Evolutionary conservation across 176 grass and related monocot genomes (phyloP), one percentile per base, ranked within the genome.

Genomic region (Dendrocalamus sinicus): DNA sequence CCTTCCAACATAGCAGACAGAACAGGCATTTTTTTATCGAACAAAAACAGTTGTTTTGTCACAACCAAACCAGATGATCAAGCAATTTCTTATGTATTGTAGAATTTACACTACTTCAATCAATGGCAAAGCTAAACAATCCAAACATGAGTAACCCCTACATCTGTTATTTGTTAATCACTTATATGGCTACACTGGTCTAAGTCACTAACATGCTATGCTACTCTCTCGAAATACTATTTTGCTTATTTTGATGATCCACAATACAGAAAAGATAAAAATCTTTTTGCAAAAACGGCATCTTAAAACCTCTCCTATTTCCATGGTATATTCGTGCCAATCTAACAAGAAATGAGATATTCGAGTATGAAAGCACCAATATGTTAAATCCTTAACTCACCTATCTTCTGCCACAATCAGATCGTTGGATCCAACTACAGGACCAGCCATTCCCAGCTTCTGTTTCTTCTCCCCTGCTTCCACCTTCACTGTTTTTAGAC

Each of bases 391-490:
- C 23, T 57, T 52, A 40, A 55, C 82, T 74, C 46, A 91, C 81
- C 47, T 50, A 37, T 77, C 84, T 20, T 70, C 47, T 22, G 39
- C 4, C 61, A 58, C 8, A 13, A 83, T 5, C 4, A 61, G 60
- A 79, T 22, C 35, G 39, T 52, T 14, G 0, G 61, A 83, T 57
- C 17, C 85, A 60, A 22, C 66, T 82, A 50, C 57, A 78, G 43
- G 26, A 71, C 86, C 78, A 50, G 75, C 26, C 51, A 78, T 24
- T 55, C 65, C 70, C 70, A 70, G 28, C 22, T 88, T 77, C 8
- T 10, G 66, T 39, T 80, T 57, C 63, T 53, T 72, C 12, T 37
- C 69, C 46, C 77, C 73, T 1, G 14, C 62, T 5, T 73, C 78
- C 2, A 28, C 14, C 46, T 57, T 45, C 41, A 32, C 32, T 51